phyloP scores from a whole-genome alignment of 331 rosid species.

The Erythrophleum ivorense region DNA sequence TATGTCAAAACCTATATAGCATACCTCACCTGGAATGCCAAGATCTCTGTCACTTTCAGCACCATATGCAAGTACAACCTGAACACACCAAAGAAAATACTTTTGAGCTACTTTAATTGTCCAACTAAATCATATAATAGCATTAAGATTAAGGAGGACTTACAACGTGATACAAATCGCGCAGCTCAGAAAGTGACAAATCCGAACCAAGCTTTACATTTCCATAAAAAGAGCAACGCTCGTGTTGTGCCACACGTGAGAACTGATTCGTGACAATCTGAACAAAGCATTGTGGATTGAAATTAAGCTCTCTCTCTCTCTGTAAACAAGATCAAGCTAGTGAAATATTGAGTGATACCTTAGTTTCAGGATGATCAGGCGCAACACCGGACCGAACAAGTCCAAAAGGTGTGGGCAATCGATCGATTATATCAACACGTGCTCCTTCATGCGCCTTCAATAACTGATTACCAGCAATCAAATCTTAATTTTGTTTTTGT shows the following conservation, averaged over 20 bases:
- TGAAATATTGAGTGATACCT: constrained; percentile 57
- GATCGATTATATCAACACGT: constrained; percentile 77
- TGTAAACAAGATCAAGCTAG: no score
- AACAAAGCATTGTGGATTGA: constrained; percentile 62
- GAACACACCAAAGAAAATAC: constrained; percentile 32
- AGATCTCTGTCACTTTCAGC: constrained; percentile 91
- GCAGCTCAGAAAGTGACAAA: constrained; percentile 70
- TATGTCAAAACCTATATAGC: constrained; percentile 35
- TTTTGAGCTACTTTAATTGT: neutral
- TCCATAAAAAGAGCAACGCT: constrained; percentile 72
- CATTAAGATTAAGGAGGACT: constrained; percentile 41
- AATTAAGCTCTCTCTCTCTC: constrained; percentile 63
- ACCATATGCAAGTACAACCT: constrained; percentile 88
- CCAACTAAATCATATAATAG: neutral
- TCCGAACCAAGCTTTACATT: constrained; percentile 71
- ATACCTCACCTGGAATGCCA: constrained; percentile 84
- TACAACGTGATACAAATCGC: constrained; percentile 72
- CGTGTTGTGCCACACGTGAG: constrained; percentile 66
- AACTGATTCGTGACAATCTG: constrained; percentile 86
- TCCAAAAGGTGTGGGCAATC: constrained; percentile 86
- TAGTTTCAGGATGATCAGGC: constrained; percentile 95
- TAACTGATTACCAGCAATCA: constrained; percentile 58
- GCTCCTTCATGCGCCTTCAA: constrained; percentile 68
- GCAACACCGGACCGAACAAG: constrained; percentile 91
- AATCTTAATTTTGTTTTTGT: neutral